Percentiles rank a stretch among this genome's conserved stretches.
Evolutionary conservation across 768 basidiomycete genomes (phyloP).

Genomic region (Sarcomyxa edulis): DNA sequence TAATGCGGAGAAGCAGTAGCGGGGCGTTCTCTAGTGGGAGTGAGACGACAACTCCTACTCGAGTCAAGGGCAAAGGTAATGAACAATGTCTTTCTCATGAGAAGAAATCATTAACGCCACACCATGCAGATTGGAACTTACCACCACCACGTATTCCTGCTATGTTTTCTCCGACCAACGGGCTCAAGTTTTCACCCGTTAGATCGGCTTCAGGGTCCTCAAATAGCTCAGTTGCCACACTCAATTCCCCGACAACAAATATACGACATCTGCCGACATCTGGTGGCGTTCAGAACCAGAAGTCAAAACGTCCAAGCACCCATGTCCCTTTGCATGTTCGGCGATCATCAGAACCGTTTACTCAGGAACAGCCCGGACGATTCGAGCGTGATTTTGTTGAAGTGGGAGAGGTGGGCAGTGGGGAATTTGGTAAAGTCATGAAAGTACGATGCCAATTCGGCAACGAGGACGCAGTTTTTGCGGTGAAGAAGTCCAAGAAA

Average conservation of each 20-base stretch:
- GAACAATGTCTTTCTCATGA: conserved; percentile 8
- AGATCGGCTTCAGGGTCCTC: conserved; percentile 59
- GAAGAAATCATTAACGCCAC: conserved; percentile 1
- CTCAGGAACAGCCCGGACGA: conserved; percentile 51
- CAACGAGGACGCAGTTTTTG: conserved; percentile 54
- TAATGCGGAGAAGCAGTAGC: conserved; percentile 76
- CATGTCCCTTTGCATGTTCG: conserved; percentile 16
- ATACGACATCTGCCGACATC: conserved; percentile 23
- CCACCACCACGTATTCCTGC: conserved; percentile 42
- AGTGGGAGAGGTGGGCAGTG: conserved; percentile 79
- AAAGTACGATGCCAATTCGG: conserved; percentile 69
- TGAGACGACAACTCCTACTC: conserved; percentile 64
- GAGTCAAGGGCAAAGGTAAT: conserved; percentile 44
- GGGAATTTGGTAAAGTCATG: conserved; percentile 92
- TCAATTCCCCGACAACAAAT: conserved; percentile 41
- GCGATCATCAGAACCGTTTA: conserved; percentile 32
- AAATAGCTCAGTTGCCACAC: conserved; percentile 38
- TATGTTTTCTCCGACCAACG: conserved; percentile 41
- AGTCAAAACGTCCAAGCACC: no score
- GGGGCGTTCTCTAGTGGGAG: conserved; percentile 78
- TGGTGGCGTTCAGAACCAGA: conserved; percentile 19
- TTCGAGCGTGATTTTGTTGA: conserved; percentile 82
- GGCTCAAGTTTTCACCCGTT: conserved; percentile 30
- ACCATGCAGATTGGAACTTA: conserved; percentile 49
- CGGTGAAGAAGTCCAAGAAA: conserved; percentile 91